Evolutionary conservation across 1,139 yeast species (phyloP).

Genomic region (Kazachstania sp.): DNA sequence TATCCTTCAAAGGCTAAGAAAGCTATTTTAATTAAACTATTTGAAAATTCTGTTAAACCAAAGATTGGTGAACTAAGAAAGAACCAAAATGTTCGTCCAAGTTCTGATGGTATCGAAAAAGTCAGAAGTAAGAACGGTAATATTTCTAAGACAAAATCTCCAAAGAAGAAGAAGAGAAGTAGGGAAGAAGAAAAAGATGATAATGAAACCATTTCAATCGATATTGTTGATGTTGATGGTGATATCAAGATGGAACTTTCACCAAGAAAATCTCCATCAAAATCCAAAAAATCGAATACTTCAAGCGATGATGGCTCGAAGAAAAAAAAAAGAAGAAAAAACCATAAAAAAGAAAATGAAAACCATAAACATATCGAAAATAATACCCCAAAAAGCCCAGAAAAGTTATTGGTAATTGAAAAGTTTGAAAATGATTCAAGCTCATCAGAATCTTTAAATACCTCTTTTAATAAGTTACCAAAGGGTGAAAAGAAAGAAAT

Average conservation of each 20-base stretch:
- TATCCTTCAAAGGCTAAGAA: conserved; percentile 58
- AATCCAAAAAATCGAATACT: neutral
- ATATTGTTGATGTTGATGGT: conserved; percentile 3
- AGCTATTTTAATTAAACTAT: conserved; percentile 45
- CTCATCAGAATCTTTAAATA: conserved; percentile 3
- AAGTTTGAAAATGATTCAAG: conserved; percentile 3
- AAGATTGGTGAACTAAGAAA: conserved; percentile 16
- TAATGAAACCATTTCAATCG: neutral
- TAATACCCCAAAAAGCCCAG: neutral
- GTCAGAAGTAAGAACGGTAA: conserved; percentile 3
- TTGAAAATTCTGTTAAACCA: conserved; percentile 37
- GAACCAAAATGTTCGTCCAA: conserved; percentile 11
- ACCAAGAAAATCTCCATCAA: conserved; percentile 1
- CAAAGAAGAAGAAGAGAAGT: conserved; percentile 10
- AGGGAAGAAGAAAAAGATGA: conserved; percentile 4
- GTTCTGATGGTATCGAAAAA: conserved; percentile 12
- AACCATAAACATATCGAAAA: neutral
- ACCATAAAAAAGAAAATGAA: conserved; percentile 6
- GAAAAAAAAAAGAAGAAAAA: conserved; percentile 6
- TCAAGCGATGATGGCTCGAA: neutral
- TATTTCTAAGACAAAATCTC: conserved; percentile 28
- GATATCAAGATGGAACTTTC: conserved; percentile 4
- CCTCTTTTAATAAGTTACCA: neutral
- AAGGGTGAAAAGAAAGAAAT: neutral
- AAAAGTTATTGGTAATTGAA: conserved; percentile 1